Evolutionary conservation across 1,139 yeast genomes (phyloP).

Genomic region (Pichia sp.): DNA sequence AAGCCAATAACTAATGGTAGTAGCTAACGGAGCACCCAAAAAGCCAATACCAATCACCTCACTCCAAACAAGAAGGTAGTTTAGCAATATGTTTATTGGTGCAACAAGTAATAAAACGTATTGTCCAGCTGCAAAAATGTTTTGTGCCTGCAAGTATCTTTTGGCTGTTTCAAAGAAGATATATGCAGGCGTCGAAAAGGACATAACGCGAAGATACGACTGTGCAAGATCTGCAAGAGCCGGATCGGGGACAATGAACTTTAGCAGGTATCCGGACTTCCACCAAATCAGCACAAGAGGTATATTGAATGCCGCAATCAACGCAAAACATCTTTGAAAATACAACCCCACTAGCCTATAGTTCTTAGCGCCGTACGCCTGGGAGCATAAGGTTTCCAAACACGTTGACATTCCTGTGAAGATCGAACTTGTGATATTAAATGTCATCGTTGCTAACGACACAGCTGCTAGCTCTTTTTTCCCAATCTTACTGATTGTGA

Average conservation of each 20-base stretch:
- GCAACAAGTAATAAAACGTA: conserved; percentile 37
- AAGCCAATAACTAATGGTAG: conserved; percentile 36
- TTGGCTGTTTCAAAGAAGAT: conserved; percentile 42
- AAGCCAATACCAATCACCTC: conserved; percentile 36
- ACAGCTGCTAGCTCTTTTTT: conserved; percentile 52
- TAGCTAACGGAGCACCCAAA: conserved; percentile 41
- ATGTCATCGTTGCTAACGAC: conserved; percentile 53
- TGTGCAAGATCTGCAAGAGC: conserved; percentile 36
- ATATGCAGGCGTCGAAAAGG: conserved; percentile 38
- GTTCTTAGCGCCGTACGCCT: conserved; percentile 43
- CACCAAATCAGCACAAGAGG: conserved; percentile 40
- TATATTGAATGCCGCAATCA: conserved; percentile 35
- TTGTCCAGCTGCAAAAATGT: conserved; percentile 40
- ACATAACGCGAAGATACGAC: conserved; percentile 34
- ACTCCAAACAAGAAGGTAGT: conserved; percentile 37
- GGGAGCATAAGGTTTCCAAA: conserved; percentile 51
- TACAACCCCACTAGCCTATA: conserved; percentile 37
- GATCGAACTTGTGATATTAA: conserved; percentile 47
- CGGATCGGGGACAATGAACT: conserved; percentile 33
- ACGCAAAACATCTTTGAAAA: conserved; percentile 42
- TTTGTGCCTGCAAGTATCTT: conserved; percentile 41
- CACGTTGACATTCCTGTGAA: conserved; percentile 55
- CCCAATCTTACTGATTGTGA: conserved; percentile 52
- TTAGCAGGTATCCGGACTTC: conserved; percentile 33
- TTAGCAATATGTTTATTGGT: conserved; percentile 36